Evolutionary conservation across 73 alveolate species (phyloP).

Genomic region (Paramecium pentaurelia): DNA sequence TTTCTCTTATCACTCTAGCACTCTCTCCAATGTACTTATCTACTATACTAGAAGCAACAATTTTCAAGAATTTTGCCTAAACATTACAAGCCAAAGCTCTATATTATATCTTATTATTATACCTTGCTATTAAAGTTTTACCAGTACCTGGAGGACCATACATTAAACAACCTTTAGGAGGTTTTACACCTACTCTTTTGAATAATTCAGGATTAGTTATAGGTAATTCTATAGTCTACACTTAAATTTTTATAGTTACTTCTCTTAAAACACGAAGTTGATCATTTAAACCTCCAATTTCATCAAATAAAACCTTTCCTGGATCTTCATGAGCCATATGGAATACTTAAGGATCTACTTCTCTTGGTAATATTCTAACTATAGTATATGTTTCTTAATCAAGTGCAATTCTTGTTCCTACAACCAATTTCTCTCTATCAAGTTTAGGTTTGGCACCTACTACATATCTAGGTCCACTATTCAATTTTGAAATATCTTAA

Average conservation of each 20-base stretch:
- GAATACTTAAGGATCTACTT: conserved; percentile 98
- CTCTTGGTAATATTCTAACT: conserved; percentile 97
- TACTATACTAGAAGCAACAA: conserved; percentile 97
- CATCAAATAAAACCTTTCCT: conserved; percentile 89
- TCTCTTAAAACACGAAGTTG: conserved; percentile 97
- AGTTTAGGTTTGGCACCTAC: conserved; percentile 96
- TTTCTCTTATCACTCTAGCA: conserved; percentile 99
- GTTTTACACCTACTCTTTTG: conserved; percentile 98
- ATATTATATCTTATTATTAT: not conserved
- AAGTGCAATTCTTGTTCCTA: conserved; percentile 82
- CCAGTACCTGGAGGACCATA: conserved; percentile 99
- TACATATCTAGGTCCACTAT: conserved; percentile 98
- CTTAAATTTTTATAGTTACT: not conserved
- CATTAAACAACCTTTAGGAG: conserved; percentile 99
- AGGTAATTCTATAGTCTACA: conserved; percentile 96
- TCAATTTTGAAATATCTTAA: conserved; percentile 88
- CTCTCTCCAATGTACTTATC: conserved; percentile 99
- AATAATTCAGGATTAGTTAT: conserved; percentile 98
- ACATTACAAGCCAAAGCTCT: conserved; percentile 98
- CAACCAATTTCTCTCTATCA: conserved; percentile 78
- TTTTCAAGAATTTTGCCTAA: conserved; percentile 93
- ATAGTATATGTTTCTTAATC: conserved; percentile 89
- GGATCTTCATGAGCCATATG: conserved; percentile 98
- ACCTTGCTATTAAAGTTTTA: conserved; percentile 95
- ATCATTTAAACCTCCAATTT: conserved; percentile 97